A percentile compares a stretch with the other conserved stretches of the same genome.
Evolutionary conservation across 441 rosid genomes (phyloP).

Genomic region (Eutrema salsugineum): DNA sequence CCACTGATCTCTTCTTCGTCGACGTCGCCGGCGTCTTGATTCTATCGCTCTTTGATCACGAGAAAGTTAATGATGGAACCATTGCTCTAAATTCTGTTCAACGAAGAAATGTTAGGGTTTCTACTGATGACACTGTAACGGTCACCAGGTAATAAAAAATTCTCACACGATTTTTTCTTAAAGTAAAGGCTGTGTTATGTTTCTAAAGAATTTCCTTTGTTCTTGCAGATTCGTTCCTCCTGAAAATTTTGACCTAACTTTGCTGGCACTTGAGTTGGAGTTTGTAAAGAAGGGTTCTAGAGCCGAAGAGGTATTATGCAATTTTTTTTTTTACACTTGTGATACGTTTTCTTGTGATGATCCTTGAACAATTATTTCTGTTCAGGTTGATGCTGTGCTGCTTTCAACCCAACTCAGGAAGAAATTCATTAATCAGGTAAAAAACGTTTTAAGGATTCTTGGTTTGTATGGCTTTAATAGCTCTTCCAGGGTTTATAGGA

Average conservation of each 20-base stretch:
- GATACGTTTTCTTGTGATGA: neutral
- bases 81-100: slow-evolving; percentile 74
- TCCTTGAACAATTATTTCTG: neutral
- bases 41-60: slow-evolving; percentile 65
- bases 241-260: slow-evolving; percentile 56
- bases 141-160: slow-evolving; percentile 50
- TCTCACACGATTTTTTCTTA: slow-evolving; percentile 23
- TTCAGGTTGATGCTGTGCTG: slow-evolving; percentile 84
- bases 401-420: slow-evolving; percentile 77
- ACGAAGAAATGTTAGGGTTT: slow-evolving; percentile 68
- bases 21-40: slow-evolving; percentile 49
- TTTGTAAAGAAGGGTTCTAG: slow-evolving; percentile 82
- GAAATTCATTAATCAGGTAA: slow-evolving; percentile 77
- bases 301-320: slow-evolving; percentile 53
- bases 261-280: slow-evolving; percentile 71
- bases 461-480: too few species aligned
- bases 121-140: slow-evolving; percentile 57
- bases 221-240: slow-evolving; percentile 62
- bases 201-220: neutral
- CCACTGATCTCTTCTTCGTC: slow-evolving; percentile 59
- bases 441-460: neutral
- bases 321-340: neutral
- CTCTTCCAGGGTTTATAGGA: too few species aligned
- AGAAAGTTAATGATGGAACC: slow-evolving; percentile 41
- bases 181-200: too few species aligned